These are phyloP conservation scores for Acanthamoeba sp. DNA, from an alignment of 208 protist species.

Conservation along the genomic window DNA sequence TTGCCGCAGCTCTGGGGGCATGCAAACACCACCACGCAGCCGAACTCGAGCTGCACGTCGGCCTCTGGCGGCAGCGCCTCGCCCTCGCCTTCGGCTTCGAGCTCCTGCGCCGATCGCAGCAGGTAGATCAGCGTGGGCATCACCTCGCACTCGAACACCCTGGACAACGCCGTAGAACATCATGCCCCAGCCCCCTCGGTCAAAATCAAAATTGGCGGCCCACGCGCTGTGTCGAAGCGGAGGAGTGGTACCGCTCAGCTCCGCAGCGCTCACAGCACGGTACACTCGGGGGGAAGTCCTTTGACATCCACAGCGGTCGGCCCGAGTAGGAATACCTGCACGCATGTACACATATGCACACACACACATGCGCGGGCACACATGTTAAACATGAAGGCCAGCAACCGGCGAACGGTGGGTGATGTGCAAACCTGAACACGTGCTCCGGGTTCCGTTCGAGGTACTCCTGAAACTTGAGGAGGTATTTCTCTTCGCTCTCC, in stretches of 20 bases:
- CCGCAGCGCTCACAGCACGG: background rate
- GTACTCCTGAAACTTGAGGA: conserved; percentile 26
- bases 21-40: background rate
- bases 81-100: background rate
- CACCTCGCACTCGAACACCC: conserved; percentile 47
- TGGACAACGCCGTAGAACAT: background rate
- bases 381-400: too few relatives aligned
- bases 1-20: background rate
- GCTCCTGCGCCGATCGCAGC: background rate
- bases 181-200: background rate
- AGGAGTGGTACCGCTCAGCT: conserved; percentile 12
- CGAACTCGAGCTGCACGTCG: conserved; percentile 16
- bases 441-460: conserved; percentile 13
- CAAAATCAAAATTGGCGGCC: background rate
- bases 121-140: conserved; percentile 39
- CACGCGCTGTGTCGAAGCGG: too few relatives aligned
- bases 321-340: background rate
- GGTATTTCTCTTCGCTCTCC: conserved; percentile 18
- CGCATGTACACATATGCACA: background rate
- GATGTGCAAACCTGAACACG: background rate
- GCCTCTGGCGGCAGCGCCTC: background rate
- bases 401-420: too few relatives aligned
- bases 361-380: background rate
- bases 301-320: conserved; percentile 14
- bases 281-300: background rate